Conservation (phyloP, 1,284 basidiomycete genomes). For the Cutaneotrichosporon sp. region DNA sequence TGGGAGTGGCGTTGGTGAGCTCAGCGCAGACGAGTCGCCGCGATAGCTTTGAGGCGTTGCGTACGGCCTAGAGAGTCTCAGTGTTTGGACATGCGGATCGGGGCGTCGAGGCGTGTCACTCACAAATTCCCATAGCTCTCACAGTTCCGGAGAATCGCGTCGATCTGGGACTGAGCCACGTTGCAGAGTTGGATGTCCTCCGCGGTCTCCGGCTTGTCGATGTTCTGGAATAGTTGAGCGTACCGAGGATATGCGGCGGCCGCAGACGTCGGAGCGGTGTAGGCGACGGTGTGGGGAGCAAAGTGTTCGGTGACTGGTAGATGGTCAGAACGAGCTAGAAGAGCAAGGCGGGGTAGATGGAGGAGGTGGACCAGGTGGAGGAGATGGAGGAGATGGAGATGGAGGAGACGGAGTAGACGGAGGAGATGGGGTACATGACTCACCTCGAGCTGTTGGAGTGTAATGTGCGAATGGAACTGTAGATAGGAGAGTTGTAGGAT, state of each 20-base stretch:
- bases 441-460: slow-evolving; percentile 45
- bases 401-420: not conserved
- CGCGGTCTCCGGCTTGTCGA: slow-evolving; percentile 28
- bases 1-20: slow-evolving; percentile 4
- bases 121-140: slow-evolving; percentile 13
- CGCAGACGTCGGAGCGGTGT: slow-evolving; percentile 27
- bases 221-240: slow-evolving; percentile 20
- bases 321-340: too few species aligned
- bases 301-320: slow-evolving; percentile 45
- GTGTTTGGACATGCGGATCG: too few species aligned
- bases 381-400: too few species aligned
- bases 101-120: too few species aligned
- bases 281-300: slow-evolving; percentile 39
- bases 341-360: not conserved
- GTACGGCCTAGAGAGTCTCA: too few species aligned
- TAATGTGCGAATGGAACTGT: slow-evolving; percentile 46
- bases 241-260: slow-evolving; percentile 36
- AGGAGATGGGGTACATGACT: slow-evolving; percentile 12
- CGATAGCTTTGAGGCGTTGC: not conserved
- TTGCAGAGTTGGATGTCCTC: slow-evolving; percentile 29
- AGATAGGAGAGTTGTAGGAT: slow-evolving; percentile 37
- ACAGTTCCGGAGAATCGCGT: not conserved
- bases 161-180: not conserved
- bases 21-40: not conserved
- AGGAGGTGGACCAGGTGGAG: not conserved